Conservation (phyloP, 148 eudicot species). For the Rheum nobile region DNA sequence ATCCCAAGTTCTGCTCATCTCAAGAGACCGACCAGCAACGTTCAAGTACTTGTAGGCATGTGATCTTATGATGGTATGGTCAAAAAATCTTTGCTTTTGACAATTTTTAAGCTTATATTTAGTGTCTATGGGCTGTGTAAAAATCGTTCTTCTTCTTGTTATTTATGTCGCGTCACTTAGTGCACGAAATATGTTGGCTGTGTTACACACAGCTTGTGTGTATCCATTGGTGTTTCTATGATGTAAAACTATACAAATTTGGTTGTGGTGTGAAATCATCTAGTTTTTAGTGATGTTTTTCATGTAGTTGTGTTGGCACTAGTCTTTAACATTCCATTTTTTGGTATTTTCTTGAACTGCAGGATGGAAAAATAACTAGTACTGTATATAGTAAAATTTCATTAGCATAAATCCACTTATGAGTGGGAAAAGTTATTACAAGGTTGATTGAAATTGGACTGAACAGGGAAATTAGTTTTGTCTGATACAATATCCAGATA, state of each 20-base stretch:
- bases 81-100: background rate
- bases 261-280: too few relatives aligned
- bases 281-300: too few relatives aligned
- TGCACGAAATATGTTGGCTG: background rate
- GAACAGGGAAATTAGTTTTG: conserved; percentile 1
- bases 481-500: background rate
- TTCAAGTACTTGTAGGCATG: conserved; percentile 44
- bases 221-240: background rate
- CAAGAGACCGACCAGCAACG: conserved; percentile 84
- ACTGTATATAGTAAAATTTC: conserved; percentile 5
- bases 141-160: background rate
- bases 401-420: background rate
- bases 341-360: background rate
- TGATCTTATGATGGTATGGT: background rate
- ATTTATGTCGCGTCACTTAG: background rate
- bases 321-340: too few relatives aligned
- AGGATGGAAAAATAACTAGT: background rate
- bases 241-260: too few relatives aligned
- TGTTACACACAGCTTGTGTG: background rate
- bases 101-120: background rate
- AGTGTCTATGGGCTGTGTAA: background rate
- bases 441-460: conserved; percentile 1
- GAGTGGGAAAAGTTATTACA: background rate
- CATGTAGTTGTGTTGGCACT: too few relatives aligned
- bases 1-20: conserved; percentile 60